A percentile compares a stretch with the other conserved stretches of the same genome.
These are phyloP conservation scores for Cordyceps fumosorosea DNA, from an alignment of 2,329 filamentous ascomycete genomes.

Conservation along the genomic window DNA sequence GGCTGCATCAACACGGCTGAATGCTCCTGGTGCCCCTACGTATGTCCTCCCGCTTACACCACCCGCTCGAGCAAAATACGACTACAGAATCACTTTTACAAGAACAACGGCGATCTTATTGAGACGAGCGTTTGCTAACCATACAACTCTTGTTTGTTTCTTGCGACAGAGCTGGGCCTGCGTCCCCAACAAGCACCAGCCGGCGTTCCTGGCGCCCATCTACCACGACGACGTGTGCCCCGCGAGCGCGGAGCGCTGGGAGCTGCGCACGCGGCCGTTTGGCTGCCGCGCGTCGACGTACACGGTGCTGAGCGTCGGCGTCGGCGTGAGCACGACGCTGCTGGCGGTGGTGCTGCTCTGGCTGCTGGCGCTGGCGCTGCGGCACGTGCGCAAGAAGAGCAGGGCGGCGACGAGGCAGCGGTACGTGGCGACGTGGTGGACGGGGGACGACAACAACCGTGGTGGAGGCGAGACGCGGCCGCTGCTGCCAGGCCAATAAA, in stretches of 20 bases:
- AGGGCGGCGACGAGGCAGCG: neutral
- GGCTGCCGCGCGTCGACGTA: conserved; percentile 31
- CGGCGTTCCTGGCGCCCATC: conserved; percentile 44
- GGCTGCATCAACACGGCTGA: conserved; percentile 36
- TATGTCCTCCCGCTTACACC: conserved; percentile 26
- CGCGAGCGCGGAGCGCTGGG: conserved; percentile 37
- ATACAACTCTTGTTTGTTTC: neutral
- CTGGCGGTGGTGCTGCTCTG: conserved; percentile 20
- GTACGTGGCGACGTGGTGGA: neutral
- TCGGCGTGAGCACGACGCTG: conserved; percentile 25
- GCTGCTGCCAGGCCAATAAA: conserved; percentile 14
- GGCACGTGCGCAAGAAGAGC: neutral
- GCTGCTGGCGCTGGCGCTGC: conserved; percentile 11
- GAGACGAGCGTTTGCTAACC: neutral
- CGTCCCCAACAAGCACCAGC: conserved; percentile 41
- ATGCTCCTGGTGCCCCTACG: conserved; percentile 50
- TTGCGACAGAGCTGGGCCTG: conserved; percentile 42
- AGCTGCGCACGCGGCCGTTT: conserved; percentile 29
- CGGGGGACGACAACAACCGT: neutral
- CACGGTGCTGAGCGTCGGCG: conserved; percentile 25
- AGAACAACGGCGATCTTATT: neutral
- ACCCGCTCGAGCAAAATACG: neutral
- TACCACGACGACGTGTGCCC: conserved; percentile 46
- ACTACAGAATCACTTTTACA: neutral
- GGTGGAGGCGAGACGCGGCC: conserved; percentile 16